phyloP scores from a whole-genome alignment of 2,329 filamentous ascomycete species.

The Beauveria sp. region DNA sequence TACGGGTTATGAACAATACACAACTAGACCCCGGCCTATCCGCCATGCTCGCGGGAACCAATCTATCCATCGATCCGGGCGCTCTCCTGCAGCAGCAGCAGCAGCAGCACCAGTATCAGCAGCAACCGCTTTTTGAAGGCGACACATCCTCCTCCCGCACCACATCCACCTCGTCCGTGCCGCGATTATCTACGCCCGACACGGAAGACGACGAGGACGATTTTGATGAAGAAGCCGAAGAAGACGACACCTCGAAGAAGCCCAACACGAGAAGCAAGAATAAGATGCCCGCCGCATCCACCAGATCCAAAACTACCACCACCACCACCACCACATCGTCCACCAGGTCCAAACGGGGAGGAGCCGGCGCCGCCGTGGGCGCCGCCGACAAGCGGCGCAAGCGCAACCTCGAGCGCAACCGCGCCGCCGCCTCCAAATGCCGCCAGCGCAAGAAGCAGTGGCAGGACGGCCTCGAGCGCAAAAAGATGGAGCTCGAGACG shows the following conservation, averaged over 20 bases:
- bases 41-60: conserved; percentile 3
- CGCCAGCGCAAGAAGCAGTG: conserved; percentile 58
- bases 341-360: not conserved
- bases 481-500: conserved; percentile 35
- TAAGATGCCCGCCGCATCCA: conserved; percentile 13
- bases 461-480: conserved; percentile 41
- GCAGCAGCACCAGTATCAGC: not conserved
- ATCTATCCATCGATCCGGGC: conserved; percentile 2
- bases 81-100: not conserved
- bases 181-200: not conserved
- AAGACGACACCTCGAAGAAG: not conserved
- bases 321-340: not conserved
- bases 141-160: conserved; percentile 7
- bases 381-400: conserved; percentile 31
- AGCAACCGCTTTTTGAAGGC: not conserved
- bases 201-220: not conserved
- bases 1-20: conserved; percentile 5
- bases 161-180: conserved; percentile 5
- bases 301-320: conserved; percentile 9
- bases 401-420: conserved; percentile 59
- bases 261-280: not conserved
- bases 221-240: not conserved
- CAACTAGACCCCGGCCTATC: conserved; percentile 5
- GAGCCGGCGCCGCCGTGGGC: not conserved
- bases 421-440: conserved; percentile 66